Evolutionary conservation across 805 yeast genomes (phyloP), one percentile per base, ranked within the genome.

Genomic region (Hanseniaspora lindneri): DNA sequence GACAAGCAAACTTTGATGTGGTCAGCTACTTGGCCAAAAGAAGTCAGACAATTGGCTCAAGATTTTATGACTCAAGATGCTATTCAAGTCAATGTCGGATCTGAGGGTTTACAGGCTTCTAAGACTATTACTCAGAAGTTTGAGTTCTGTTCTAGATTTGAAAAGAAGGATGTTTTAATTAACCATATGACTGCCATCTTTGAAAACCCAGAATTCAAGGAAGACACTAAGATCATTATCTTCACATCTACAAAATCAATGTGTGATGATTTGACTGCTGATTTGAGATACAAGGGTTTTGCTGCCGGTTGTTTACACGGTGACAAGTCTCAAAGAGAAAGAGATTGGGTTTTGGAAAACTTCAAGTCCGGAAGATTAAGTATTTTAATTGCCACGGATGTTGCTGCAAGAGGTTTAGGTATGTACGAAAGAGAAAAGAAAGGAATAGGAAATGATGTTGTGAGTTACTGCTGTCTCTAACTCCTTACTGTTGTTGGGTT

Each of bases 11-110:
- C 98, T 53, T 75, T 89, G 60, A 86, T 92, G 96, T 92, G 97
- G 97, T 89, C 97, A 54, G 98, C 98, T 58, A 92, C 98, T 50
- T 92, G 98, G 98, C 98, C 98, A 60, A 89, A 88, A 76, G 94
- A 86, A 68, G 97, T 92, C 55, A 94, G 89, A 74, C 74, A 79
- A 57, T 75, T 92, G 63, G 94, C 96, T 56, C 76, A 81, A 61
- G 98, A 92, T 67, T 92, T 85, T 68, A 75, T 89, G 64, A 19
- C 39, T 16, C 69, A 76, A 50, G 95, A 92, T 65, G 92, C 89
- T 62, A 89, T 92, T 64, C 97, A 92, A 73, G 97, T 92, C 57
- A 89, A 84, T 61, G 72, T 92, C 66, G 98, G 98, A 68, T 92
- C 97, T 51, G 74, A 86, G 64, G 97, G 89, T 68, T 76, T 92